Percentiles rank a stretch among this genome's conserved stretches.
phyloP scores from a whole-genome alignment of 129 eudicot species.

The Centrapalus pauciflorus region DNA sequence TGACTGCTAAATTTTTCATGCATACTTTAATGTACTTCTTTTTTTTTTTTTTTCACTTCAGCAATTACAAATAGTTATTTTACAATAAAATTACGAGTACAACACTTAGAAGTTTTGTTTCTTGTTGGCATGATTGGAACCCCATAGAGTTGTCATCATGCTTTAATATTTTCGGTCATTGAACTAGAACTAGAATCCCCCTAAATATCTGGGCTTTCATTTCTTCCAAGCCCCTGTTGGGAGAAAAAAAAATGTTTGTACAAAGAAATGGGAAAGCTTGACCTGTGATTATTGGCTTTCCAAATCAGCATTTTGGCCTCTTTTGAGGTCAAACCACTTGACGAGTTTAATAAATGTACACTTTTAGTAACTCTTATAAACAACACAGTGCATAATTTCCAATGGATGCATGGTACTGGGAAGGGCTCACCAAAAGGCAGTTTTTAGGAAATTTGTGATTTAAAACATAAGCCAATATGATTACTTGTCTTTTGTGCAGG shows the following conservation, averaged over 20 bases:
- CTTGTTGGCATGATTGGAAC: neutral
- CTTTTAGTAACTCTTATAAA: neutral
- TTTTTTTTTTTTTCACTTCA: no score
- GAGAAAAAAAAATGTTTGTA: neutral
- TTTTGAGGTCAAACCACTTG: neutral
- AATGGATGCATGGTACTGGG: neutral
- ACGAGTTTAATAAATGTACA: neutral
- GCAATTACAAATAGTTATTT: neutral
- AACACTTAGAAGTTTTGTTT: neutral
- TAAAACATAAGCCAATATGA: neutral
- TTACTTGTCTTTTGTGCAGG: slow-evolving; percentile 41
- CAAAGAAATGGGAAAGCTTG: neutral
- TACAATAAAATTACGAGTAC: neutral
- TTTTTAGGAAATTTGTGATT: neutral
- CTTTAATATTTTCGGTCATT: neutral
- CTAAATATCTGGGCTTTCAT: neutral
- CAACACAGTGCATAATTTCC: neutral
- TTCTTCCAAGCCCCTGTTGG: neutral
- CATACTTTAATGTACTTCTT: no score
- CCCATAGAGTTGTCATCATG: neutral
- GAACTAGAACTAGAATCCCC: neutral
- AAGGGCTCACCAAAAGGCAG: neutral
- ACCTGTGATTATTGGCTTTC: neutral
- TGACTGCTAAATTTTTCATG: no score
- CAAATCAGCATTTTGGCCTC: neutral